Conservation (phyloP, 1,284 basidiomycete species). For the Austroboletus olivaceoglutinosus region DNA sequence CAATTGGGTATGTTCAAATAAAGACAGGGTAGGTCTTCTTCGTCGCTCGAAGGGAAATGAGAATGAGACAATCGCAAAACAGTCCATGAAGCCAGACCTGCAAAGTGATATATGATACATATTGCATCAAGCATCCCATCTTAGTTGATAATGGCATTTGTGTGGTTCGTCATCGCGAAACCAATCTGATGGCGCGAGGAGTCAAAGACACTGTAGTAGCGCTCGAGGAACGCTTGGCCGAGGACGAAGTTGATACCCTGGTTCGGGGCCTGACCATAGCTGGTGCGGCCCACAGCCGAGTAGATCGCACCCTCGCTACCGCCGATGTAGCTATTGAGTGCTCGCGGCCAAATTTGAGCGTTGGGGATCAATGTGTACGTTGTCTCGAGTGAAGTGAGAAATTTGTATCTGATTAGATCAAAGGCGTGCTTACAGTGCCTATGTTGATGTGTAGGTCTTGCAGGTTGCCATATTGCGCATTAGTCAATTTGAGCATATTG, state of each 20-base stretch:
- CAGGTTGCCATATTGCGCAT: slow-evolving; percentile 38
- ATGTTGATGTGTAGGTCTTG: slow-evolving; percentile 44
- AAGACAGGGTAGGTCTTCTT: no score
- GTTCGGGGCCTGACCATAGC: slow-evolving; percentile 26
- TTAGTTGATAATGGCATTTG: slow-evolving; percentile 31
- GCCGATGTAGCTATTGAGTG: slow-evolving; percentile 44
- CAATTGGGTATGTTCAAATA: no score
- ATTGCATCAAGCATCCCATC: no score
- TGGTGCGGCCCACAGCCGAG: slow-evolving; percentile 46
- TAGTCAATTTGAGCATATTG: slow-evolving; percentile 41
- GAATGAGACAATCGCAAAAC: no score
- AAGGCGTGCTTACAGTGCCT: slow-evolving; percentile 31
- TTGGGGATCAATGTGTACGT: slow-evolving; percentile 44
- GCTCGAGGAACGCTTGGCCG: slow-evolving; percentile 58
- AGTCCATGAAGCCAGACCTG: no score
- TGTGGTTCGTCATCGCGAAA: slow-evolving; percentile 57
- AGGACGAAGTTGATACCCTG: slow-evolving; percentile 52
- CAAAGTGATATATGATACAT: no score
- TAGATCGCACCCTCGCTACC: slow-evolving; percentile 44
- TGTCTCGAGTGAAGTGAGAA: slow-evolving; percentile 16
- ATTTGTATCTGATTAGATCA: background rate
- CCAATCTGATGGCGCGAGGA: slow-evolving; percentile 52
- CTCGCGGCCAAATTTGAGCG: slow-evolving; percentile 49
- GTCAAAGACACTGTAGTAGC: slow-evolving; percentile 68
- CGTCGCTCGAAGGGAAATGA: no score